Conservation (phyloP, 768 basidiomycete genomes). For the Tylopilus subfusipes region DNA sequence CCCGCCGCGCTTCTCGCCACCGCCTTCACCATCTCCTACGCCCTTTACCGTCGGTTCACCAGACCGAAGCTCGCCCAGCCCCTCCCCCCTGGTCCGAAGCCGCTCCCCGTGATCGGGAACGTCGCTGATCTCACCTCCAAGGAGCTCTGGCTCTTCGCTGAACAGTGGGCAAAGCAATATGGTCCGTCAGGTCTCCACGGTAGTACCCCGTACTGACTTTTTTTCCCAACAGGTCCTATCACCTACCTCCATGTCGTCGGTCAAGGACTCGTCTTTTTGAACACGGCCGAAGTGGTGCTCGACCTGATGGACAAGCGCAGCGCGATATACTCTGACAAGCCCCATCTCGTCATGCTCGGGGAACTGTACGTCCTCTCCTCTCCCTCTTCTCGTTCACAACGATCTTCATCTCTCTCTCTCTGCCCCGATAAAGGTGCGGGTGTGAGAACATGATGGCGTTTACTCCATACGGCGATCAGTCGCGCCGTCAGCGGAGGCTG, state of each 20-base stretch:
- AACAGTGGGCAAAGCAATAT: conserved; percentile 58
- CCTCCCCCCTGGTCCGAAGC: conserved; percentile 66
- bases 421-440: conserved; percentile 40
- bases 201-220: neutral
- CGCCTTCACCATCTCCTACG: conserved; percentile 13
- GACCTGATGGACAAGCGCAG: conserved; percentile 72
- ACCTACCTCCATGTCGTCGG: conserved; percentile 65
- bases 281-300: conserved; percentile 51
- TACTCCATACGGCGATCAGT: conserved; percentile 59
- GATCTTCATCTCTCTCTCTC: neutral
- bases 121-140: conserved; percentile 54
- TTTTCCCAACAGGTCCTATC: conserved; percentile 44
- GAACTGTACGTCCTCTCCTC: conserved; percentile 51
- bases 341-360: conserved; percentile 62
- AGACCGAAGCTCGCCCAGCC: conserved; percentile 30
- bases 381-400: neutral
- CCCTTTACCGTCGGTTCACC: conserved; percentile 15
- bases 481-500: conserved; percentile 61
- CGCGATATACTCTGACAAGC: conserved; percentile 72
- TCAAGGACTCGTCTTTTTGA: conserved; percentile 65
- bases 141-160: conserved; percentile 63
- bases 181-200: conserved; percentile 39
- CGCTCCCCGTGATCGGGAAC: conserved; percentile 64
- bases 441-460: conserved; percentile 74
- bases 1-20: conserved; percentile 21